Evolutionary conservation across 352 stramenopile genomes (phyloP).

Genomic region (Pythium dissotocum): DNA sequence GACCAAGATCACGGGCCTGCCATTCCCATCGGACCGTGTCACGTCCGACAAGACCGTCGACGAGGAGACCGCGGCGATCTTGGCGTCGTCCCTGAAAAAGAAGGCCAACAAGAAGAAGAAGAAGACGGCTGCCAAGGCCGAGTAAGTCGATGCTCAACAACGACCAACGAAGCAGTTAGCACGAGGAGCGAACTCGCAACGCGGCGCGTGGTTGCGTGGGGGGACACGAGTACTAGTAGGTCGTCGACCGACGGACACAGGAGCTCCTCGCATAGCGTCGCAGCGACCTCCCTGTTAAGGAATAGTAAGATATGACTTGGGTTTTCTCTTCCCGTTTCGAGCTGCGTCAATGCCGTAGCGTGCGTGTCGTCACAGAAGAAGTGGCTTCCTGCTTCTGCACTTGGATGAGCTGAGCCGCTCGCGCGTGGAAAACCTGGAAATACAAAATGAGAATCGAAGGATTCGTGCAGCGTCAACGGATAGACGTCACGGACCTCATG

Average conservation of each 20-base stretch:
- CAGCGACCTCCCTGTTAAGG: conserved; percentile 11
- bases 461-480: background rate
- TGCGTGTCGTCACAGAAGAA: conserved; percentile 14
- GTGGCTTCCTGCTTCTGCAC: conserved; percentile 30
- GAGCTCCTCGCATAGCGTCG: background rate
- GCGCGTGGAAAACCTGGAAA: conserved; percentile 25
- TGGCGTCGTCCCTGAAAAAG: conserved; percentile 93
- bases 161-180: background rate
- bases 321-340: conserved; percentile 13
- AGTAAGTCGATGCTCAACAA: conserved; percentile 23
- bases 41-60: conserved; percentile 92
- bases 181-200: background rate
- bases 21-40: conserved; percentile 88
- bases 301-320: conserved; percentile 37
- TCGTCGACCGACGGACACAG: background rate
- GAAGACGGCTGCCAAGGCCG: conserved; percentile 48
- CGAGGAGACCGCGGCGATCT: conserved; percentile 90
- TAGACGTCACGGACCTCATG: conserved; percentile 26
- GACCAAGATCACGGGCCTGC: conserved; percentile 94
- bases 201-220: background rate
- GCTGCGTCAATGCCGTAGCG: conserved; percentile 1
- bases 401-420: conserved; percentile 33
- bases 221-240: background rate
- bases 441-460: background rate
- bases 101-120: conserved; percentile 97